phyloP scores from a whole-genome alignment of 345 rosid genomes.

The Erysimum cheiranthoides region DNA sequence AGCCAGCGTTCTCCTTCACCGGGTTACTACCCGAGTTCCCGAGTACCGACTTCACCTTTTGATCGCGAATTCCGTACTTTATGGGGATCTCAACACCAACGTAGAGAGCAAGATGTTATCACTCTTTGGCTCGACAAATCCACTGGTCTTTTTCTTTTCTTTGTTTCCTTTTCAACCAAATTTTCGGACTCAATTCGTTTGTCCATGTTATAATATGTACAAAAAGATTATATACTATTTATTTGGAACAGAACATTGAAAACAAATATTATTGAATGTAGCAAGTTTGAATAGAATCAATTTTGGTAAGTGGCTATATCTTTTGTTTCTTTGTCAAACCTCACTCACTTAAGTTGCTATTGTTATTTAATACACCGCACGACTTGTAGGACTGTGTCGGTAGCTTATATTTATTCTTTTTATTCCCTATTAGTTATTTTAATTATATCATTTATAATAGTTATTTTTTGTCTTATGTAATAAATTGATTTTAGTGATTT shows the following conservation, averaged over 20 bases:
- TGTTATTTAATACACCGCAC: slow-evolving; percentile 25
- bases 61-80: slow-evolving; percentile 59
- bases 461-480: not conserved
- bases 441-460: not conserved
- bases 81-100: slow-evolving; percentile 94
- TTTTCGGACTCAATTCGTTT: slow-evolving; percentile 1
- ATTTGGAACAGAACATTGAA: not conserved
- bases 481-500: slow-evolving; percentile 1
- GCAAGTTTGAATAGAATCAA: not conserved
- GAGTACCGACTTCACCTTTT: slow-evolving; percentile 54
- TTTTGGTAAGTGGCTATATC: not conserved
- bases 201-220: slow-evolving; percentile 6
- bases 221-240: not conserved
- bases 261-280: not conserved
- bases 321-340: slow-evolving; percentile 6
- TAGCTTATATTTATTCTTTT: slow-evolving; percentile 16
- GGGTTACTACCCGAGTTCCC: slow-evolving; percentile 79
- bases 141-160: slow-evolving; percentile 54
- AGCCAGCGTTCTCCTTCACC: slow-evolving; percentile 79
- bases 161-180: not conserved
- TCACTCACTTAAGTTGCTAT: slow-evolving; percentile 8
- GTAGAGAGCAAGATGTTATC: slow-evolving; percentile 57
- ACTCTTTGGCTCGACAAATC: slow-evolving; percentile 77
- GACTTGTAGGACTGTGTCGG: slow-evolving; percentile 27
- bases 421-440: not conserved